A percentile compares a stretch with the other conserved stretches of the same genome.
Evolutionary conservation across 768 basidiomycete species (phyloP).

Genomic region (Mycena leptocephala): DNA sequence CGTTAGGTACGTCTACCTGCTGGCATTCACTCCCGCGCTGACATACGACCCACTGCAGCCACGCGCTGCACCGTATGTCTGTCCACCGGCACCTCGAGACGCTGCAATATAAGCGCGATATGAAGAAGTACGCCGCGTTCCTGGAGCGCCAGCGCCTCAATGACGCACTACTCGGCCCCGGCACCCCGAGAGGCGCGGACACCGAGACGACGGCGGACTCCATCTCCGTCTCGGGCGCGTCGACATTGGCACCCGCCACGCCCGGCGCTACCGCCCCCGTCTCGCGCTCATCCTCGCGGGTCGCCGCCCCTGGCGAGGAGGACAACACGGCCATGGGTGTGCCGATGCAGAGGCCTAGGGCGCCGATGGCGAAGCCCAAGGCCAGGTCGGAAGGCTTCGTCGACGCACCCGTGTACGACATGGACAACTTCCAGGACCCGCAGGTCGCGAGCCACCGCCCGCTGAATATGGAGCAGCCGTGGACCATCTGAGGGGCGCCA

Average conservation of each 20-base stretch:
- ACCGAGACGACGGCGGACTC: no score
- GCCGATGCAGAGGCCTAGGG: background rate
- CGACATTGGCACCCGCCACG: background rate
- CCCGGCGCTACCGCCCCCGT: background rate
- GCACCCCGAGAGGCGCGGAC: no score
- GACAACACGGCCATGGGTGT: no score
- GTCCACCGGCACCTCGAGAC: constrained; percentile 26
- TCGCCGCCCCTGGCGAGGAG: no score
- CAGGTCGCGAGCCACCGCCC: constrained; percentile 29
- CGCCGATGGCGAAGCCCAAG: background rate
- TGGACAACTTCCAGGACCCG: constrained; percentile 34
- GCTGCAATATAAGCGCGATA: constrained; percentile 21
- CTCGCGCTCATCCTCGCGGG: background rate
- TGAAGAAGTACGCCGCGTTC: constrained; percentile 6
- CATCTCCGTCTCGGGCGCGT: background rate
- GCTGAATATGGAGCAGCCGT: constrained; percentile 23
- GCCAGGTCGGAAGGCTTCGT: constrained; percentile 24
- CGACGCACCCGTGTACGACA: constrained; percentile 3
- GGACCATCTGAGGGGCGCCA: constrained; percentile 11
- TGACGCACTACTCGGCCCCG: no score
- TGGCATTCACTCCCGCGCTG: background rate
- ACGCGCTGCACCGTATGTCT: constrained; percentile 29
- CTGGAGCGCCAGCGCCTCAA: background rate
- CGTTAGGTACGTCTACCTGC: constrained; percentile 8
- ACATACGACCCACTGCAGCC: constrained; percentile 5